Evolutionary conservation across 768 basidiomycete genomes (phyloP).

Genomic region (Pilatotrama ljubarskyi): DNA sequence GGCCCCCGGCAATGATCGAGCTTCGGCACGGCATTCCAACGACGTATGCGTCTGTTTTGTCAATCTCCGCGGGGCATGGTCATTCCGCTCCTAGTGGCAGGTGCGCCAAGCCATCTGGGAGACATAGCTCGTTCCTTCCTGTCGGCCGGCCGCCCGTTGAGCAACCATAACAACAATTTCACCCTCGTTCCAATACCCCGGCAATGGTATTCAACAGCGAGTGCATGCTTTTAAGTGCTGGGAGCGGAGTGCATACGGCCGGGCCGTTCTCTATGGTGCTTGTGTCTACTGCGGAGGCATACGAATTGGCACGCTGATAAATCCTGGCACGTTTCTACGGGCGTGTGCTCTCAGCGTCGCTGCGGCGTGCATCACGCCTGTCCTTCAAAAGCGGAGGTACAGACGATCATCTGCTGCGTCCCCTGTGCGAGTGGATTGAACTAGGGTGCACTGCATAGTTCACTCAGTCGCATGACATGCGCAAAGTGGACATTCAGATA

Average conservation of each 20-base stretch:
- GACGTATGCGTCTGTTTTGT: no score
- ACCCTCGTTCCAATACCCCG: no score
- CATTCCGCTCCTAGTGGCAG: neutral
- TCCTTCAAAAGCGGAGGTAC: neutral
- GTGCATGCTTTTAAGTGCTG: neutral
- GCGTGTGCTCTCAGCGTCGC: neutral
- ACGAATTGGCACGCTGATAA: neutral
- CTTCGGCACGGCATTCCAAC: no score
- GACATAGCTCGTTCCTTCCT: no score
- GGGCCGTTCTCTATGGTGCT: neutral
- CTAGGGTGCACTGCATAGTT: no score
- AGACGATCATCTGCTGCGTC: neutral
- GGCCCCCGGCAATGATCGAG: no score
- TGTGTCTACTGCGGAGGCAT: neutral
- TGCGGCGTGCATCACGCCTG: no score
- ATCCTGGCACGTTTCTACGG: neutral
- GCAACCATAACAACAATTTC: neutral
- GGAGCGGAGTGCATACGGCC: neutral
- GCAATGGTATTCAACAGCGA: neutral
- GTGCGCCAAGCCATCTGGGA: neutral
- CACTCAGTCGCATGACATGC: neutral
- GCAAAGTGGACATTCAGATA: neutral
- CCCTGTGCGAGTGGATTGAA: neutral
- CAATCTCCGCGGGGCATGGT: neutral
- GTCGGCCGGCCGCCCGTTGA: no score